Evolutionary conservation across 345 rosid genomes (phyloP).

Genomic region (Gossypium sturtianum): DNA sequence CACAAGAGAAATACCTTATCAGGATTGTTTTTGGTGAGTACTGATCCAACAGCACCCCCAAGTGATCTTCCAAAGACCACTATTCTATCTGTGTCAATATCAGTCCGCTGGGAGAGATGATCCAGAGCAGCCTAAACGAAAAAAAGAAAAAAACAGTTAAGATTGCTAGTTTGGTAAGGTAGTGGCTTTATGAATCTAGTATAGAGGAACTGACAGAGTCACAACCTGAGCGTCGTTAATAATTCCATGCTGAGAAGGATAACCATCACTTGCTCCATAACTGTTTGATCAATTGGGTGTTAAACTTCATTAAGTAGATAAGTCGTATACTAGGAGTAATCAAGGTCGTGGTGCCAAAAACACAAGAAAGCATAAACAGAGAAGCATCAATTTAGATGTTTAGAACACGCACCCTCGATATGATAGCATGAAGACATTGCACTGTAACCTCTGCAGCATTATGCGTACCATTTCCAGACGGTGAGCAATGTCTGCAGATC

Average conservation of each 20-base stretch:
- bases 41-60: slow-evolving; percentile 97
- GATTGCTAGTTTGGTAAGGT: slow-evolving; percentile 11
- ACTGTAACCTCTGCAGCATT: slow-evolving; percentile 81
- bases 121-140: slow-evolving; percentile 85
- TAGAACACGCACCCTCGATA: slow-evolving; percentile 72
- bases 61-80: slow-evolving; percentile 96
- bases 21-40: slow-evolving; percentile 83
- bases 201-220: slow-evolving; percentile 8
- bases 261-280: slow-evolving; percentile 94
- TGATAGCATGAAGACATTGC: slow-evolving; percentile 98
- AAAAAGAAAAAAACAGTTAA: slow-evolving; percentile 3
- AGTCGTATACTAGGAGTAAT: slow-evolving; percentile 9
- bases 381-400: slow-evolving; percentile 7
- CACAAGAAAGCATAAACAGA: not conserved
- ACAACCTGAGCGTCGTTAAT: slow-evolving; percentile 86
- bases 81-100: slow-evolving; percentile 86
- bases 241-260: slow-evolving; percentile 93
- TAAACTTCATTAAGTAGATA: slow-evolving; percentile 11
- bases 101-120: slow-evolving; percentile 81
- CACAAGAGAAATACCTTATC: slow-evolving; percentile 51
- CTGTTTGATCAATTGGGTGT: slow-evolving; percentile 36
- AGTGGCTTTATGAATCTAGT: slow-evolving; percentile 1
- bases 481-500: slow-evolving; percentile 81
- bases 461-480: slow-evolving; percentile 91
- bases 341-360: not conserved